These are phyloP conservation scores for Cercospora zeina DNA, from an alignment of 2,329 filamentous ascomycete genomes.

Conservation along the genomic window DNA sequence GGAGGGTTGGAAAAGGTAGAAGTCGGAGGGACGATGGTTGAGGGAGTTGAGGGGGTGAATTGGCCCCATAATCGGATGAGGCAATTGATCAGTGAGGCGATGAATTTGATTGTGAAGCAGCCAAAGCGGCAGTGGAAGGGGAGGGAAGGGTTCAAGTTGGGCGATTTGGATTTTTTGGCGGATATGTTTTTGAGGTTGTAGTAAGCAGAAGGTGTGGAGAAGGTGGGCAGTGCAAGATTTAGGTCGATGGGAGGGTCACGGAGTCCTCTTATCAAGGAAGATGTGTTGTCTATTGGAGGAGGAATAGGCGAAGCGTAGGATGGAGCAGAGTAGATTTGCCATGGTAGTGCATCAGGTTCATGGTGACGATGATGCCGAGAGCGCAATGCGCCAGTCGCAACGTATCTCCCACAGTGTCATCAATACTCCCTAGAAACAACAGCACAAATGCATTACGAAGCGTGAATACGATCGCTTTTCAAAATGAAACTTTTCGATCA, in stretches of 20 bases:
- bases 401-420: background rate
- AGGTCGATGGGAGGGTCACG: too few species aligned
- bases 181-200: conserved; percentile 13
- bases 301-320: background rate
- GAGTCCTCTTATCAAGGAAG: too few species aligned
- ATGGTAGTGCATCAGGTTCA: background rate
- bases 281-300: too few species aligned
- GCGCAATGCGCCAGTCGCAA: background rate
- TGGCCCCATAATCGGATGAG: background rate
- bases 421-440: background rate
- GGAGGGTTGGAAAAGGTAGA: background rate
- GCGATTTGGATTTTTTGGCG: conserved; percentile 22
- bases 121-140: conserved; percentile 1
- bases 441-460: background rate
- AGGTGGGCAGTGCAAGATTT: too few species aligned
- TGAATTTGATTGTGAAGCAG: background rate
- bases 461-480: background rate
- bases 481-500: background rate
- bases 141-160: conserved; percentile 16
- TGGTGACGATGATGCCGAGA: background rate
- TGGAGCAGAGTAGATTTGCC: background rate
- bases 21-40: background rate
- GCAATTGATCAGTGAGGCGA: background rate
- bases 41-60: background rate
- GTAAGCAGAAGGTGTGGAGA: too few species aligned